Conservation (phyloP, 768 basidiomycete genomes). For the Naganishia kalamii region DNA sequence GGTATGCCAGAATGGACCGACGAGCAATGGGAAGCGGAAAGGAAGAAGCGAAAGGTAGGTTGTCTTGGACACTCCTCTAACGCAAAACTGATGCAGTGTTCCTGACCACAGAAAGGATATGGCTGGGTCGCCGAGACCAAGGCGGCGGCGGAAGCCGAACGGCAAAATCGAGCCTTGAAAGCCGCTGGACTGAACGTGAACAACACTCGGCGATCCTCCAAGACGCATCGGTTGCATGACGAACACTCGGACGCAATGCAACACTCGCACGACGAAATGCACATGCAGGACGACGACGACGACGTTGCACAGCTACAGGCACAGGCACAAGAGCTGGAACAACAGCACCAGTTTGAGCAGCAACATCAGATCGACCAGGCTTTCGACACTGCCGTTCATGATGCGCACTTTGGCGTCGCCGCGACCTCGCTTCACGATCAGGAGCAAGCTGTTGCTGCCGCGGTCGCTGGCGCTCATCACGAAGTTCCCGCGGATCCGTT, state of each 20-base stretch:
- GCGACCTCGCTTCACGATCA: constrained; percentile 7
- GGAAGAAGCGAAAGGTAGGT: constrained; percentile 24
- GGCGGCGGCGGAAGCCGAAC: constrained; percentile 25
- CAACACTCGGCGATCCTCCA: not conserved
- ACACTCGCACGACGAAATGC: not conserved
- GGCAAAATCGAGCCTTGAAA: constrained; percentile 11
- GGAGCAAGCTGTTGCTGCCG: constrained; percentile 7
- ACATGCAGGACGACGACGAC: constrained; percentile 7
- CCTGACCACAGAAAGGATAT: constrained; percentile 14
- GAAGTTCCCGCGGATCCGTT: constrained; percentile 1
- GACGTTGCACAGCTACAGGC: constrained; percentile 12
- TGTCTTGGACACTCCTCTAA: not conserved
- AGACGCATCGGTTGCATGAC: not conserved
- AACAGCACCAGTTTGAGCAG: constrained; percentile 12
- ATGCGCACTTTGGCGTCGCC: constrained; percentile 1
- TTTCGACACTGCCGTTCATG: constrained; percentile 6
- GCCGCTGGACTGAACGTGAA: constrained; percentile 17
- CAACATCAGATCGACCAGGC: constrained; percentile 10
- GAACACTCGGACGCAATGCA: not conserved
- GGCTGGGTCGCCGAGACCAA: constrained; percentile 25
- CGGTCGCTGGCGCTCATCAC: not conserved
- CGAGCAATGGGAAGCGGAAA: constrained; percentile 25
- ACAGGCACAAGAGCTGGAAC: constrained; percentile 7
- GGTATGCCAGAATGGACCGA: constrained; percentile 22
- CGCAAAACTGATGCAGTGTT: not conserved